These are phyloP conservation scores for Arachis stenosperma DNA, from an alignment of 306 rosid genomes.

Conservation along the genomic window DNA sequence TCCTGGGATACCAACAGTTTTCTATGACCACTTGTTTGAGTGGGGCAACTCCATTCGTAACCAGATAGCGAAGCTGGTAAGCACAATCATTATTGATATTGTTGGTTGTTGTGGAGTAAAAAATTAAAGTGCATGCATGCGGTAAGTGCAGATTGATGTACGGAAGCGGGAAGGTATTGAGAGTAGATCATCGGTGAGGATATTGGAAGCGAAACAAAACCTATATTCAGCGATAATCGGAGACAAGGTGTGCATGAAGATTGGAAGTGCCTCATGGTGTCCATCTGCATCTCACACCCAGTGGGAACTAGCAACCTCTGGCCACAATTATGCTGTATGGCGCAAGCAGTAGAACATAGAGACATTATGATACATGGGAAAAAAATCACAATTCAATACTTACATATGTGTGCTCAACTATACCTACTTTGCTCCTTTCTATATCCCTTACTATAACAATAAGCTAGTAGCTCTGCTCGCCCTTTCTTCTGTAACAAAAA, in stretches of 20 bases:
- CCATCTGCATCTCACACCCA: conserved; percentile 60
- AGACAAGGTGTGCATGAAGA: conserved; percentile 82
- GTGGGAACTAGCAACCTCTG: conserved; percentile 77
- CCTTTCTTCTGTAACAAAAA: too few relatives aligned
- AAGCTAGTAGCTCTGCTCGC: too few relatives aligned
- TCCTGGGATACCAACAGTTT: conserved; percentile 91
- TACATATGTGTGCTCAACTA: too few relatives aligned
- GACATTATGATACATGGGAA: too few relatives aligned
- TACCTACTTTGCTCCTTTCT: too few relatives aligned
- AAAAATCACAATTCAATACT: too few relatives aligned
- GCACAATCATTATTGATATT: conserved; percentile 1
- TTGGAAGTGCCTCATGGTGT: conserved; percentile 87
- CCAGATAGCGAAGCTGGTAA: conserved; percentile 85
- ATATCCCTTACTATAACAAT: too few relatives aligned
- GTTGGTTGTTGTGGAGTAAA: not conserved
- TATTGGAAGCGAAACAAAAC: conserved; percentile 77
- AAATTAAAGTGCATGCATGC: conserved; percentile 2
- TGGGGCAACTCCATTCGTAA: conserved; percentile 64
- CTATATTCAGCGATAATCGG: conserved; percentile 86
- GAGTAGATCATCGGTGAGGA: conserved; percentile 73
- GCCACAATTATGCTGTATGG: conserved; percentile 90
- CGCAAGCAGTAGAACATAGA: conserved; percentile 42
- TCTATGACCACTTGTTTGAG: conserved; percentile 88
- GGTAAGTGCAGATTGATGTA: conserved; percentile 60
- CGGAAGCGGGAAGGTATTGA: conserved; percentile 79